Evolutionary conservation across 2,329 filamentous ascomycete species (phyloP).

Genomic region (Hypoxylon sp.): DNA sequence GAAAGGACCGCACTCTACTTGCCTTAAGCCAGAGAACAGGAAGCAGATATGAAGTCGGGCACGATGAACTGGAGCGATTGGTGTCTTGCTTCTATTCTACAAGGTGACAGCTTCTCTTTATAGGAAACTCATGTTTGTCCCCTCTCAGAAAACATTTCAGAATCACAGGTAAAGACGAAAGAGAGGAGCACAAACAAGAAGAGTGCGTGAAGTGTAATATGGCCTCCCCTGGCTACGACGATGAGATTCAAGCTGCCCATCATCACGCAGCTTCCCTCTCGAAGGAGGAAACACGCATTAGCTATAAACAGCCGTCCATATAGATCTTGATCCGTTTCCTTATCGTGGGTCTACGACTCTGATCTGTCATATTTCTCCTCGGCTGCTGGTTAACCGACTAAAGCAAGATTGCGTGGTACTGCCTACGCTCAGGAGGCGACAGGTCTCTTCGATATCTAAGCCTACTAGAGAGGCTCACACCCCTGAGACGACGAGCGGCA

Average conservation of each 20-base stretch:
- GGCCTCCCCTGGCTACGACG: constrained; percentile 6
- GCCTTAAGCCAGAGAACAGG: constrained; percentile 3
- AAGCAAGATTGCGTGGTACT: constrained; percentile 20
- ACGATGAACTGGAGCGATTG: background rate
- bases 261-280: constrained; percentile 41
- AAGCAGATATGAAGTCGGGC: background rate
- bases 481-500: background rate
- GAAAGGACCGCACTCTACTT: background rate
- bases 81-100: background rate
- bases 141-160: constrained; percentile 1
- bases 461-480: background rate
- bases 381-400: constrained; percentile 8
- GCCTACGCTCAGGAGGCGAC: constrained; percentile 1
- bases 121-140: constrained; percentile 29
- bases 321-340: constrained; percentile 21
- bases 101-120: constrained; percentile 14
- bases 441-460: constrained; percentile 8
- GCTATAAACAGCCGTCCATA: constrained; percentile 32
- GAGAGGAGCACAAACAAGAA: constrained; percentile 21
- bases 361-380: constrained; percentile 41
- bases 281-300: constrained; percentile 38
- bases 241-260: constrained; percentile 7
- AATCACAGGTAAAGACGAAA: constrained; percentile 14
- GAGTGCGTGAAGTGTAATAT: constrained; percentile 7
- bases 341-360: constrained; percentile 18